Percentiles rank a stretch among this genome's conserved stretches.
Conservation (phyloP, 768 basidiomycete genomes). For the Psilocybe cyanescens region DNA sequence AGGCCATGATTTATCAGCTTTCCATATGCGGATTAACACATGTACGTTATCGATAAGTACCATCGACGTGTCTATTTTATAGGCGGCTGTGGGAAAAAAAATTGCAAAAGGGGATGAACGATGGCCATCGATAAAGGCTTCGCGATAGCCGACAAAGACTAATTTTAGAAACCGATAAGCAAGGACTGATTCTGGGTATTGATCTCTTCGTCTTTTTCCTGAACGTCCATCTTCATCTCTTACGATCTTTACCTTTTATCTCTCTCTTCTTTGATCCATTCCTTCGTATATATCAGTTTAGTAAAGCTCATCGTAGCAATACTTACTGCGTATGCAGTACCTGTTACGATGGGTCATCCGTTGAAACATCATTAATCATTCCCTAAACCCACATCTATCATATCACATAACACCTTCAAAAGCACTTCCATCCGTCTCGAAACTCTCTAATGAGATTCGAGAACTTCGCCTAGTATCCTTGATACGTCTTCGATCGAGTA, state of each 20-base stretch:
- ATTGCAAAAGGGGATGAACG: constrained; percentile 1
- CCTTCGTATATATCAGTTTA: background rate
- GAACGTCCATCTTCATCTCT: background rate
- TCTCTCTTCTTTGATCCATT: background rate
- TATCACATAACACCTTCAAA: background rate
- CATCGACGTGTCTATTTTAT: too few species aligned
- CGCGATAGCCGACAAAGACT: background rate
- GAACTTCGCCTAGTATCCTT: too few species aligned
- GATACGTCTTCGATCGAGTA: background rate
- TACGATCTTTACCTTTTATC: background rate
- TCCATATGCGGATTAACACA: background rate
- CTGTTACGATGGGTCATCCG: background rate
- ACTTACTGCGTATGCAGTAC: background rate
- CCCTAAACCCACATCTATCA: too few species aligned
- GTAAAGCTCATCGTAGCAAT: background rate
- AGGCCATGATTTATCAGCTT: too few species aligned
- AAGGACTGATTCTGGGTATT: background rate
- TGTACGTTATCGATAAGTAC: constrained; percentile 8
- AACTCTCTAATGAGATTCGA: background rate
- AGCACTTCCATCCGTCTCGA: background rate
- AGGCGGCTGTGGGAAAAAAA: too few species aligned
- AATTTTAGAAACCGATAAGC: constrained; percentile 6
- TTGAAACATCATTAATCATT: background rate
- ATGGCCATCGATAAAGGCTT: constrained; percentile 5
- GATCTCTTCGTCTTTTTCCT: constrained; percentile 1